Base-by-base conservation (phyloP, 148 eudicot genomes). In the Rhododendron ovatum region DNA sequence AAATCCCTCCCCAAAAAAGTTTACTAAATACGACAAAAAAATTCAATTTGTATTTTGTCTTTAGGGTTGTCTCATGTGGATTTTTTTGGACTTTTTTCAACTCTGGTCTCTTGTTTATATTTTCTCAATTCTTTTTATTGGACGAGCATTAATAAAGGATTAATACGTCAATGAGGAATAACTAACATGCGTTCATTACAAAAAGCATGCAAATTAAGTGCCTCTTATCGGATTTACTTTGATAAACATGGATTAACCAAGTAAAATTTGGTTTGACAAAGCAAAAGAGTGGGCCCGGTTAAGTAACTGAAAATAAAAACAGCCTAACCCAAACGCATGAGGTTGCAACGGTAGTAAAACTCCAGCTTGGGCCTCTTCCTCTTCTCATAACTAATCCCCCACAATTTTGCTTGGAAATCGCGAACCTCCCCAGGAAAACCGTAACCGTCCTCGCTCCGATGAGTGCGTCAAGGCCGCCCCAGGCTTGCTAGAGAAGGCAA, bases 381-480 rank as follows among this genome's bases (percentile, higher is more conserved):
- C 82, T 80, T 80, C 41, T 80, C 82, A 2, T 80, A 80, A 30
- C 82, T 80, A 8, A 80, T 51, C 39, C 83, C 82, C 35, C 83
- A 51, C 11, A 65, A 80, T 7, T 80, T 30, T 3, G 65, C 63
- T 63, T 80, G 83, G 18, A 80, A 80, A 80, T 80, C 43, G 10
- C 65, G 12, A 15, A 80, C 82, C 82, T 51, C 82, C 82, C 33
- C 4, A 80, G 63, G 41, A 80, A 80, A 15, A 80, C 39, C 83
- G 65, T 80, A 26, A 80, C 35, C 5, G 43, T 7, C 18, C 47
- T 50, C 4, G 43, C 65, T 0, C 83, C 83, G 12, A 80, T 51
- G 63, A 80, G 83, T 1, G 83, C 61, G 37, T 80, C 65, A 3
- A 80, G 83, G 83, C 63, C 28, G 14, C 65, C 83, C 82, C 83